A percentile compares a stretch with the other conserved stretches of the same genome.
These are phyloP conservation scores for Eudorina sp. DNA, from an alignment of 139 green algal genomes.

Conservation along the genomic window DNA sequence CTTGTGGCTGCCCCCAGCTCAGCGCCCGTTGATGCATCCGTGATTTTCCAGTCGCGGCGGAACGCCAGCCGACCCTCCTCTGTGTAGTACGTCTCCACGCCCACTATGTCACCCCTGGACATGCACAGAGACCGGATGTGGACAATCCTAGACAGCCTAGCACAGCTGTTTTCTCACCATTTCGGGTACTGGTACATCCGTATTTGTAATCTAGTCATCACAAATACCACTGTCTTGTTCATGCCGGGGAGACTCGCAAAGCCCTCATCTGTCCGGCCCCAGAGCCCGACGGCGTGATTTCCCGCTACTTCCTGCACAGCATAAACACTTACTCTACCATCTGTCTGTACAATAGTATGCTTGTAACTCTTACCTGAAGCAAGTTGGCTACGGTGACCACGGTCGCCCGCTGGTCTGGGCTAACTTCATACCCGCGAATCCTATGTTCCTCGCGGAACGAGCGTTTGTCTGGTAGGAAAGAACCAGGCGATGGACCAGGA, in stretches of 20 bases:
- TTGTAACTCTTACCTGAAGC: slow-evolving; percentile 75
- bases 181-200: slow-evolving; percentile 91
- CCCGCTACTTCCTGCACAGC: slow-evolving; percentile 84
- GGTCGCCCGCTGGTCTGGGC: slow-evolving; percentile 79
- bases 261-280: slow-evolving; percentile 84
- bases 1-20: slow-evolving; percentile 87
- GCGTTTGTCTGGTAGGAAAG: slow-evolving; percentile 43
- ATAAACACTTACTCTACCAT: neutral
- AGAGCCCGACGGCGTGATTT: slow-evolving; percentile 92
- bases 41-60: slow-evolving; percentile 88
- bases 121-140: neutral
- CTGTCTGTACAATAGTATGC: neutral
- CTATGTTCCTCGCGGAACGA: slow-evolving; percentile 73
- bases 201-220: slow-evolving; percentile 93
- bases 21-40: slow-evolving; percentile 67
- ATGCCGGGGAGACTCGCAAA: slow-evolving; percentile 87
- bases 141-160: neutral
- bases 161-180: slow-evolving; percentile 75
- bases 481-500: slow-evolving; percentile 10
- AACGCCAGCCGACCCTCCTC: slow-evolving; percentile 84
- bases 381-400: slow-evolving; percentile 91
- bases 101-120: slow-evolving; percentile 68
- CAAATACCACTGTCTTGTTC: slow-evolving; percentile 88
- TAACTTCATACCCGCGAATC: slow-evolving; percentile 87
- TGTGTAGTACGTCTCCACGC: slow-evolving; percentile 91